A percentile compares a stretch with the other conserved stretches of the same genome.
Evolutionary conservation across 2,329 filamentous ascomycete species (phyloP).

Genomic region (Colletotrichum neosansevieriae): DNA sequence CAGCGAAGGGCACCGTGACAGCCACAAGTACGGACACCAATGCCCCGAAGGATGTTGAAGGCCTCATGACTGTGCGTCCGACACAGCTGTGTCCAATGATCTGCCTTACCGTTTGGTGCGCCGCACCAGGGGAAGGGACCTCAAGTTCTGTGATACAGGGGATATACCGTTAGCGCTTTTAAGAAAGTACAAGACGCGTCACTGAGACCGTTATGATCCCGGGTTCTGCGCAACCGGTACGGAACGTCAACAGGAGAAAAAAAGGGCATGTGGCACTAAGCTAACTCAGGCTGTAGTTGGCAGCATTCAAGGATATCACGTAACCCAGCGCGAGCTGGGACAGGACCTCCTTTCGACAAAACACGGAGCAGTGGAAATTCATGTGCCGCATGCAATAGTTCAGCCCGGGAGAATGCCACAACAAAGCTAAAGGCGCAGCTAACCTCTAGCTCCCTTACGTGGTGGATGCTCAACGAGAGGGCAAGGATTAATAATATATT

Average conservation of each 20-base stretch:
- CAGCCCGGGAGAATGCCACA: constrained; percentile 16
- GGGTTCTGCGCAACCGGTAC: constrained; percentile 1
- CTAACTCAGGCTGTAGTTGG: not conserved
- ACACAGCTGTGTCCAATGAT: not conserved
- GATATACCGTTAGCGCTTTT: constrained; percentile 3
- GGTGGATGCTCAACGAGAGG: constrained; percentile 9
- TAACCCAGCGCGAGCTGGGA: not conserved
- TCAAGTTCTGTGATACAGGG: not conserved
- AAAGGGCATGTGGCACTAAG: not conserved
- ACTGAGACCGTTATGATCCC: constrained; percentile 1
- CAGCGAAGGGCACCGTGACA: not conserved
- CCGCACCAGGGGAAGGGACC: not conserved
- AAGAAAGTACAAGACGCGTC: not conserved
- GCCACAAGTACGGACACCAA: constrained; percentile 8
- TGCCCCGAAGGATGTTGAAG: not conserved
- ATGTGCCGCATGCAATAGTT: constrained; percentile 30
- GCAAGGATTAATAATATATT: constrained; percentile 18
- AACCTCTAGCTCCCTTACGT: constrained; percentile 6
- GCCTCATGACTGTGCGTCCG: constrained; percentile 24
- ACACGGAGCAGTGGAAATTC: not conserved
- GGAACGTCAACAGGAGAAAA: constrained; percentile 1
- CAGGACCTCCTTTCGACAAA: constrained; percentile 1
- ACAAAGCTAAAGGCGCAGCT: not conserved
- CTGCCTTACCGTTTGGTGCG: not conserved
- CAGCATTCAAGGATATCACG: not conserved